Evolutionary conservation across 164 flowering plant species (phyloP).

Genomic region (Buxus sempervirens): DNA sequence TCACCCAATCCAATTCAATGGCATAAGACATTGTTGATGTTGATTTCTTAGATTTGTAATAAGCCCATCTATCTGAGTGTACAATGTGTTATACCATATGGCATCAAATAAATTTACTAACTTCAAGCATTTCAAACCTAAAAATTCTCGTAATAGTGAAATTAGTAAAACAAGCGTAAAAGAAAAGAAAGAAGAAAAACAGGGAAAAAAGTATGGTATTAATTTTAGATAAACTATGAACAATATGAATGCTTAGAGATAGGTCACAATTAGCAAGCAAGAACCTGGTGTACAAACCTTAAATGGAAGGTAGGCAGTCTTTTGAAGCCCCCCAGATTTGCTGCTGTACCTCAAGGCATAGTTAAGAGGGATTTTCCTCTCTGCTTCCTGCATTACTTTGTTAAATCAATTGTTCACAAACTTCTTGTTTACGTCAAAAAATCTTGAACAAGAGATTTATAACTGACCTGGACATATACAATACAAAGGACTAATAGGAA

Average conservation of each 20-base stretch:
- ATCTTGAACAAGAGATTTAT: slow-evolving; percentile 2
- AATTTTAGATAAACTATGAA: background rate
- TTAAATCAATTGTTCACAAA: slow-evolving; percentile 12
- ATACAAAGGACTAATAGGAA: slow-evolving; percentile 81
- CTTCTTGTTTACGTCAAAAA: slow-evolving; percentile 12
- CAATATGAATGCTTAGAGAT: background rate
- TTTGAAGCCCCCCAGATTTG: slow-evolving; percentile 74
- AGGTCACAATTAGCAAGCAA: background rate
- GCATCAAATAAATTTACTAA: no score
- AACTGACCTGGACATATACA: slow-evolving; percentile 94
- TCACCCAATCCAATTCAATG: no score
- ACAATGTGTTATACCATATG: no score
- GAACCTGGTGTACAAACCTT: slow-evolving; percentile 49
- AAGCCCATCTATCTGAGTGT: no score
- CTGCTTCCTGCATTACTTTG: slow-evolving; percentile 88
- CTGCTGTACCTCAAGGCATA: slow-evolving; percentile 89
- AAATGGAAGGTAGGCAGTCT: slow-evolving; percentile 95
- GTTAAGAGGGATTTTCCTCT: slow-evolving; percentile 97
- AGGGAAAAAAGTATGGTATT: background rate
- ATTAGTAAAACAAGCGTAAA: no score
- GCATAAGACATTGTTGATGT: no score
- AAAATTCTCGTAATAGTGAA: background rate
- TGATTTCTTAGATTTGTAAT: no score
- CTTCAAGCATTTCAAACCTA: background rate
- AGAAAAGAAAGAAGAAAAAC: background rate